phyloP scores from a whole-genome alignment of 208 protist species.

The Leishmania major region DNA sequence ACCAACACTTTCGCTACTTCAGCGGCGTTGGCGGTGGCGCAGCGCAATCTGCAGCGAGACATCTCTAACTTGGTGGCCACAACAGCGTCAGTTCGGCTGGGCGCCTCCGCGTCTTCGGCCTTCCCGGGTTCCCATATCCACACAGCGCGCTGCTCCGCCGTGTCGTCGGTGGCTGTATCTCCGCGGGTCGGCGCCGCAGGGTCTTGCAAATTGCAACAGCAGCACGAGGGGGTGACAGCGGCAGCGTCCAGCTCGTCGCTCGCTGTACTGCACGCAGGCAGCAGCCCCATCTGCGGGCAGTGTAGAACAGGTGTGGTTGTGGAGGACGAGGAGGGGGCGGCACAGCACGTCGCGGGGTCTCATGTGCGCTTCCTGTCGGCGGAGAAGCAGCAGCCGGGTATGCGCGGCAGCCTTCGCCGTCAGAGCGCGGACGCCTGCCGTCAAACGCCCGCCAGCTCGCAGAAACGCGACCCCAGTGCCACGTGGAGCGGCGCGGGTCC shows the following conservation, averaged over 20 bases:
- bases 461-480: neutral
- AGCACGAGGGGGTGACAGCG: neutral
- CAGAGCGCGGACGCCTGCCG: neutral
- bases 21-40: slow-evolving; percentile 9
- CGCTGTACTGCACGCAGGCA: neutral
- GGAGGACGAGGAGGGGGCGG: neutral
- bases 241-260: neutral
- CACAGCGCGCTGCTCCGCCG: neutral
- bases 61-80: slow-evolving; percentile 38
- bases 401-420: neutral
- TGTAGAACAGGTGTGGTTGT: neutral
- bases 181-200: neutral
- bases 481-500: neutral
- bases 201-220: neutral
- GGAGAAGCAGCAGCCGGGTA: neutral
- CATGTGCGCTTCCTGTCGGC: neutral
- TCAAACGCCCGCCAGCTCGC: neutral
- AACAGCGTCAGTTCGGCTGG: slow-evolving; percentile 19
- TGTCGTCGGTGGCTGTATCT: neutral
- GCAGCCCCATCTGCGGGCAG: neutral
- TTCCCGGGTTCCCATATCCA: neutral
- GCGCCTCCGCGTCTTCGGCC: neutral
- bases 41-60: slow-evolving; percentile 34
- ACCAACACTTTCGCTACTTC: neutral
- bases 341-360: neutral